Conservation (phyloP, 164 flowering plant species). For the Sextonia rubra region DNA sequence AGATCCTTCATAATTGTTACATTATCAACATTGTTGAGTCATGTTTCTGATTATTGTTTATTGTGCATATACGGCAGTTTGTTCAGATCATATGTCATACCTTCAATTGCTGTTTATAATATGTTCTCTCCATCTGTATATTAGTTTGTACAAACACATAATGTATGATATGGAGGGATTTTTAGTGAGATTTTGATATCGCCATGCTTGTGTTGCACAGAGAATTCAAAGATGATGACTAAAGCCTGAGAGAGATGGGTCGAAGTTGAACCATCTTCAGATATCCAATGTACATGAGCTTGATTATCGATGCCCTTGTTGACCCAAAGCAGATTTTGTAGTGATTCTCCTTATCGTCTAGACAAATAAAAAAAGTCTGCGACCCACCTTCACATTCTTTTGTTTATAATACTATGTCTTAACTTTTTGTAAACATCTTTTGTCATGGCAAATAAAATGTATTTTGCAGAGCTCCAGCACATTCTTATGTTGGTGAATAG, state of each 20-base stretch:
- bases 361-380: not conserved
- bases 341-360: not conserved
- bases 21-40: too few species aligned
- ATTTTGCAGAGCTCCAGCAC: not conserved
- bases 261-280: too few species aligned
- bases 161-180: too few species aligned
- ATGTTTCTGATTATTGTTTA: not conserved
- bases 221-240: slow-evolving; percentile 70
- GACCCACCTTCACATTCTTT: not conserved
- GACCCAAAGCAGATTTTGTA: slow-evolving; percentile 1
- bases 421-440: too few species aligned
- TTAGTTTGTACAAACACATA: not conserved
- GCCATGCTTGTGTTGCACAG: slow-evolving; percentile 27
- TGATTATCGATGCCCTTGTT: too few species aligned
- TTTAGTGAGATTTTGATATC: slow-evolving; percentile 1
- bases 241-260: slow-evolving; percentile 1
- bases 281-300: not conserved
- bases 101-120: not conserved
- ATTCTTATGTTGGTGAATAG: not conserved
- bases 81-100: not conserved
- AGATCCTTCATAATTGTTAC: too few species aligned
- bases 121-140: not conserved
- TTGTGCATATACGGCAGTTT: not conserved
- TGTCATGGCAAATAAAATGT: not conserved
- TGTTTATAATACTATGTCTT: not conserved